Base-by-base conservation (phyloP, 768 basidiomycete genomes). In the Hygrocybe punicea region DNA sequence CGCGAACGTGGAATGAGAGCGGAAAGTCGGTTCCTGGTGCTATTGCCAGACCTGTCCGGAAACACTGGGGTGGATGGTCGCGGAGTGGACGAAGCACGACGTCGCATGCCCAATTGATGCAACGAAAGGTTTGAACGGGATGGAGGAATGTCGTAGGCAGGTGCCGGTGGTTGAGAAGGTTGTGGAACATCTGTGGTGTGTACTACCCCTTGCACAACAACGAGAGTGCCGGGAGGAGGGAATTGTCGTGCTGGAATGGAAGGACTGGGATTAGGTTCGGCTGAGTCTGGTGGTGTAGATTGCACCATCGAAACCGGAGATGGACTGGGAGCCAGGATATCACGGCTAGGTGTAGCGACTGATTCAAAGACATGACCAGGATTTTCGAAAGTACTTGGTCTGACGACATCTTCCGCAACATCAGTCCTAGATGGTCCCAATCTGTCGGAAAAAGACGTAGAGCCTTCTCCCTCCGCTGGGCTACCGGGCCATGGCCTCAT, bases 181-280 rank as follows among this genome's bases (percentile, higher is more conserved):
- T 58, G 61, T 33, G 58, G 40, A 4, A 50, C 54, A 25, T 63
- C 65, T 16, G 58, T 44, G 14, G 23, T 44, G 56, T 58, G 36
- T 59, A 60, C n/a, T 51, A 47, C 48, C 53, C 89, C 89, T 69
- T 91, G 89, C 0, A 91, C 89, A 35, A 91, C 87, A 23, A 91
- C 89, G 3, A 91, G 78, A 2, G 89, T 89, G 13, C 89, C 87
- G 0, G 87, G 84, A 0, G 87, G 84, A 35, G 87, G 86, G 65
- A 88, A 88, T 54, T 79, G 78, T 19, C 81, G 73, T n/a, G 68
- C 64, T 33, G 67, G 50, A 34, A 37, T 39, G 23, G 57, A 13
- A 35, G 53, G 42, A 19, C 33, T 34, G 14, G 49, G 4, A 25
- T 16, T 49, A 21, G 53, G 19, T 11, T 45, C 45, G 23, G 33